These are phyloP conservation scores for Mycena amicta DNA, from an alignment of 768 basidiomycete species.

Conservation along the genomic window DNA sequence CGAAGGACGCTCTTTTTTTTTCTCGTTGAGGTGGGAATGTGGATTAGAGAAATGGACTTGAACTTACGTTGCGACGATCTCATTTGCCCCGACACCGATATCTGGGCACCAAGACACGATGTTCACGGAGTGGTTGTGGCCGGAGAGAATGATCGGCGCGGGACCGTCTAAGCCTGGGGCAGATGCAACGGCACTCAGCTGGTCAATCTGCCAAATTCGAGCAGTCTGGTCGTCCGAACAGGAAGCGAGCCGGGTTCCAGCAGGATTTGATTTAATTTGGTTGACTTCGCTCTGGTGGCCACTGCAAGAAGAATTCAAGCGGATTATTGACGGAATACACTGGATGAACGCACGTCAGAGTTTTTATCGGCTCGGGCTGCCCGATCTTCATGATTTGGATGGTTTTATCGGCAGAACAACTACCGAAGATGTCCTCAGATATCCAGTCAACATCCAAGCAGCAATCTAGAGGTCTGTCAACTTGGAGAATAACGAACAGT, in stretches of 20 bases:
- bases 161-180: conserved; percentile 44
- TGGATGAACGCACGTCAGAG: conserved; percentile 53
- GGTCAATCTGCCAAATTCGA: conserved; percentile 70
- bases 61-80: conserved; percentile 72
- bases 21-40: not conserved
- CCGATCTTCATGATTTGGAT: conserved; percentile 65
- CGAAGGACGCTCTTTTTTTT: conserved; percentile 81
- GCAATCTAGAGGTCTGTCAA: conserved; percentile 49
- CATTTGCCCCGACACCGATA: conserved; percentile 49
- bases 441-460: conserved; percentile 85
- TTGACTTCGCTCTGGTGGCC: conserved; percentile 81
- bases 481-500: not conserved
- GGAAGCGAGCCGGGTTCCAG: conserved; percentile 70
- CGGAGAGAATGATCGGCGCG: conserved; percentile 47
- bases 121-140: conserved; percentile 68
- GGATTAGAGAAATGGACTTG: not conserved
- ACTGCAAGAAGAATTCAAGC: conserved; percentile 36
- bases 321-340: conserved; percentile 6
- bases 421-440: conserved; percentile 68
- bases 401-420: conserved; percentile 68
- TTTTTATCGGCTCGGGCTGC: conserved; percentile 55
- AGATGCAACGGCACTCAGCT: not conserved
- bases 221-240: conserved; percentile 84
- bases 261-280: conserved; percentile 69
- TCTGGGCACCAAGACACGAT: conserved; percentile 71